Percentiles rank a stretch among this genome's conserved stretches.
Evolutionary conservation across 2,329 filamentous ascomycete species (phyloP).

Genomic region (Aaosphaeria pasadenensis): DNA sequence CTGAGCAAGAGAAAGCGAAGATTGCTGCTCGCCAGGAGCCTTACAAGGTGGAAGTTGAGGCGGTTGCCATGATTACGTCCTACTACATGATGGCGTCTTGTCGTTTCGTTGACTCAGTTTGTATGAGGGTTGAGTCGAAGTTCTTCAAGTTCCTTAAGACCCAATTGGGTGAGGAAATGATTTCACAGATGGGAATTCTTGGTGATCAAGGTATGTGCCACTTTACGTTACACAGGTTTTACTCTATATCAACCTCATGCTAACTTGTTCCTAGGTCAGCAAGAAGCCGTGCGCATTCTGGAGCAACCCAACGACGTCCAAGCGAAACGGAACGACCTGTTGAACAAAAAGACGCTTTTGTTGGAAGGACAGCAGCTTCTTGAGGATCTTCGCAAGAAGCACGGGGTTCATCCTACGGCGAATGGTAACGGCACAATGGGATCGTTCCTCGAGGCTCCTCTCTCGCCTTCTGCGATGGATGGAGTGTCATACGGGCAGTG

Average conservation of each 20-base stretch:
- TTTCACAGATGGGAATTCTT: too few species aligned
- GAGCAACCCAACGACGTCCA: slow-evolving; percentile 33
- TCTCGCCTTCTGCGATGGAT: too few species aligned
- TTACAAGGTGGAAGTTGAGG: slow-evolving; percentile 59
- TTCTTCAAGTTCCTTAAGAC: slow-evolving; percentile 26
- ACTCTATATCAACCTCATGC: too few species aligned
- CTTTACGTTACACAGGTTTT: too few species aligned
- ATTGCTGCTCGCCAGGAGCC: slow-evolving; percentile 48
- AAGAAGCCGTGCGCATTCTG: slow-evolving; percentile 20
- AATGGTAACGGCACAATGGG: too few species aligned
- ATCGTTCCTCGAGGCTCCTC: too few species aligned
- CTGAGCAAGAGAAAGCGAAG: slow-evolving; percentile 26
- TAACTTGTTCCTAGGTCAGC: slow-evolving; percentile 4
- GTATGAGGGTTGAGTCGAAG: slow-evolving; percentile 36
- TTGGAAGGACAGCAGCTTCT: slow-evolving; percentile 20
- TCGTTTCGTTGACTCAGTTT: slow-evolving; percentile 59
- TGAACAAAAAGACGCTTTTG: slow-evolving; percentile 24
- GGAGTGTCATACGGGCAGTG: too few species aligned
- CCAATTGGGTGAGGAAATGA: slow-evolving; percentile 21
- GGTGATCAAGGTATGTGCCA: too few species aligned
- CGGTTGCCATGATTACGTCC: slow-evolving; percentile 61
- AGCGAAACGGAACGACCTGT: slow-evolving; percentile 16
- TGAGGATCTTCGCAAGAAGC: slow-evolving; percentile 12
- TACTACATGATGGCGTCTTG: slow-evolving; percentile 68
- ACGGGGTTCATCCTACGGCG: neutral